phyloP scores from a whole-genome alignment of 805 yeast species.

The Nakazawaea wickerhamii region DNA sequence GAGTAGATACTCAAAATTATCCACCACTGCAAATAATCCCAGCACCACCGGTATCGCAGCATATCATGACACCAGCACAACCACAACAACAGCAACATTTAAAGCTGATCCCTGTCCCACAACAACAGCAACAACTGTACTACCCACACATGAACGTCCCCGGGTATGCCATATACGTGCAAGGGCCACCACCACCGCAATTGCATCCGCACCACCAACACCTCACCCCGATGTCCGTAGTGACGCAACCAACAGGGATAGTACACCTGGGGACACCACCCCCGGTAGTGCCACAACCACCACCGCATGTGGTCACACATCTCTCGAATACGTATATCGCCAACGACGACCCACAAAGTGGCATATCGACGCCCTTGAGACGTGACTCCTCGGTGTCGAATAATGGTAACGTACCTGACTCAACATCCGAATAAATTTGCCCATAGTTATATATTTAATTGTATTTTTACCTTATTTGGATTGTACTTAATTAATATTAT shows the following conservation, averaged over 20 bases:
- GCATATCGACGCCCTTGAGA: too few relatives aligned
- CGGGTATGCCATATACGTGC: constrained; percentile 1
- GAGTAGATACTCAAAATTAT: not conserved
- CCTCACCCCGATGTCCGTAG: not conserved
- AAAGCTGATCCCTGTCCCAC: too few relatives aligned
- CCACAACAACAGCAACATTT: not conserved
- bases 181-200: not conserved
- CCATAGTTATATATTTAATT: too few relatives aligned
- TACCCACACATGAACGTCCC: not conserved
- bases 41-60: constrained; percentile 1
- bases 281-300: not conserved
- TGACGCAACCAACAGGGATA: not conserved
- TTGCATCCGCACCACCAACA: too few relatives aligned
- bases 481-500: too few relatives aligned
- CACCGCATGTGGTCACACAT: too few relatives aligned
- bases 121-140: not conserved
- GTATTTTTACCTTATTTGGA: too few relatives aligned
- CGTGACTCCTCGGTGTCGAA: too few relatives aligned
- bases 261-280: not conserved
- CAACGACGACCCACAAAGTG: too few relatives aligned
- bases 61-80: not conserved
- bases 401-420: too few relatives aligned
- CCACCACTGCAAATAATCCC: constrained; percentile 4
- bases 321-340: too few relatives aligned
- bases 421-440: too few relatives aligned